Evolutionary conservation across 1,284 basidiomycete species (phyloP).

Genomic region (Moesziomyces antarcticus): DNA sequence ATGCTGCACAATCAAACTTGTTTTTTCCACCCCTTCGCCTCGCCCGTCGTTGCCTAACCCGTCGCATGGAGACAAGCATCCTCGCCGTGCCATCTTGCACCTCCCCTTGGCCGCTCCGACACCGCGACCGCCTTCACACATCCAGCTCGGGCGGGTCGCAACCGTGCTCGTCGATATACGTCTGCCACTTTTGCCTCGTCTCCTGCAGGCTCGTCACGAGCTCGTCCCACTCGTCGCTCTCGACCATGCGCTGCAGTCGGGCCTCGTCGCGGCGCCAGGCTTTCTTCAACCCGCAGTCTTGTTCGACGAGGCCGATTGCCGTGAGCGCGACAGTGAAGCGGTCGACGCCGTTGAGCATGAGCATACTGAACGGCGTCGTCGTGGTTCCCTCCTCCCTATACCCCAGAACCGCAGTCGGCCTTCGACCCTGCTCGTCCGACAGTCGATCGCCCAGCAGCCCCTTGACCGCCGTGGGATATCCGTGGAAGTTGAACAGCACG

Average conservation of each 20-base stretch:
- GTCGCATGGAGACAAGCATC: no score
- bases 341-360: conserved; percentile 69
- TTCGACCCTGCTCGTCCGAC: conserved; percentile 16
- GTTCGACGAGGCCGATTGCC: conserved; percentile 69
- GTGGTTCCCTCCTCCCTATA: conserved; percentile 71
- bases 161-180: conserved; percentile 68
- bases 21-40: no score
- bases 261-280: conserved; percentile 24
- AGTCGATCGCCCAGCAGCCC: conserved; percentile 45
- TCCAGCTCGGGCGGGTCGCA: conserved; percentile 10
- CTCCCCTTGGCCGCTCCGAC: no score
- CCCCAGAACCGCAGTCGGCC: conserved; percentile 51
- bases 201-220: conserved; percentile 68
- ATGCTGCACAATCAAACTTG: no score
- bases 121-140: neutral
- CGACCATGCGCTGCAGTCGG: conserved; percentile 30
- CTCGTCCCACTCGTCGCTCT: conserved; percentile 67
- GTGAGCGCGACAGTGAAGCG: conserved; percentile 70
- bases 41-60: no score
- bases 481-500: conserved; percentile 78
- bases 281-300: no score
- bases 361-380: conserved; percentile 71
- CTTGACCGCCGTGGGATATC: conserved; percentile 70
- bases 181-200: conserved; percentile 67
- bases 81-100: no score